These are phyloP conservation scores for Phytophthora hibernalis DNA, from an alignment of 352 stramenopile genomes.

Conservation along the genomic window DNA sequence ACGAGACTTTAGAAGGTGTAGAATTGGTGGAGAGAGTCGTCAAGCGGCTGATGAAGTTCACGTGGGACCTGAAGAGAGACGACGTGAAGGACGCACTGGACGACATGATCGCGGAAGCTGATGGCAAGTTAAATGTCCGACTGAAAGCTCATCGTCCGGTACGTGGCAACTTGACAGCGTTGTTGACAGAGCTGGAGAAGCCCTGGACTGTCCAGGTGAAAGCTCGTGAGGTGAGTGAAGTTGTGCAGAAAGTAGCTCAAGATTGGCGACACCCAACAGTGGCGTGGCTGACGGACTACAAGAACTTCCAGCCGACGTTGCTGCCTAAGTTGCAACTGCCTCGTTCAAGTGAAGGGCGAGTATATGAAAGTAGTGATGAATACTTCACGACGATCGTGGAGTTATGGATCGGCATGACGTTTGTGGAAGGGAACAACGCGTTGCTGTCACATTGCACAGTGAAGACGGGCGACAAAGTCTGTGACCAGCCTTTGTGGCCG, in stretches of 20 bases:
- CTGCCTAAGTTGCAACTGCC: constrained; percentile 77
- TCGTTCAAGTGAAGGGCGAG: constrained; percentile 35
- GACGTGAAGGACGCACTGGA: constrained; percentile 65
- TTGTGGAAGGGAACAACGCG: constrained; percentile 86
- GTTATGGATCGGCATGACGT: constrained; percentile 90
- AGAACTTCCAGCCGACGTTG: constrained; percentile 73
- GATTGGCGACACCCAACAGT: constrained; percentile 78
- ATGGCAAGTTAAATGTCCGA: constrained; percentile 47
- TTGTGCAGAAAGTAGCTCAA: neutral
- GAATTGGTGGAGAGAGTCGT: constrained; percentile 55
- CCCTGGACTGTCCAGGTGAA: constrained; percentile 68
- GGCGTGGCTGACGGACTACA: constrained; percentile 72
- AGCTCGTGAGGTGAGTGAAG: constrained; percentile 8
- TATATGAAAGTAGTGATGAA: constrained; percentile 80
- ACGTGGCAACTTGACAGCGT: constrained; percentile 42
- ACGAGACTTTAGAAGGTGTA: constrained; percentile 43
- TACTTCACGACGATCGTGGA: constrained; percentile 82
- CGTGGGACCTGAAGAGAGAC: constrained; percentile 61
- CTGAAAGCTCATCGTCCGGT: constrained; percentile 60
- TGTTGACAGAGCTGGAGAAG: constrained; percentile 79
- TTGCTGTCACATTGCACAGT: constrained; percentile 78
- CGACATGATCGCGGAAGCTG: constrained; percentile 66
- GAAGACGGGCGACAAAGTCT: constrained; percentile 58
- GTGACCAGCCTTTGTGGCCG: constrained; percentile 74
- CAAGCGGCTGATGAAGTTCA: constrained; percentile 70